Evolutionary conservation across 2,329 filamentous ascomycete species (phyloP).

Genomic region (Rhinocladiella similis): DNA sequence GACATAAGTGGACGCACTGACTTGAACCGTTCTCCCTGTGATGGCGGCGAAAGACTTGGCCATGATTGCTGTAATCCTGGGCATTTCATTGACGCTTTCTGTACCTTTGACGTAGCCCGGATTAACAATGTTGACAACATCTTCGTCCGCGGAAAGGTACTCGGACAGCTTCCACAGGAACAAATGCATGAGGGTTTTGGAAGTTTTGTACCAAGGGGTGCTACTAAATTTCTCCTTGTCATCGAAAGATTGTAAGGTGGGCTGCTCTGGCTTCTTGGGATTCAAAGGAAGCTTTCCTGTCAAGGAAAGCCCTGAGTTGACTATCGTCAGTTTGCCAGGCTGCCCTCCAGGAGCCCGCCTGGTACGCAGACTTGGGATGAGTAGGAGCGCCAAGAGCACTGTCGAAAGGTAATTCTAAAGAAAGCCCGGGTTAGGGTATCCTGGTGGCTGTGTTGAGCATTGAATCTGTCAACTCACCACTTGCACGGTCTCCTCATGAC

Average conservation of each 20-base stretch:
- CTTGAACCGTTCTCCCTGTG: slow-evolving; percentile 35
- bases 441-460: too few relatives aligned
- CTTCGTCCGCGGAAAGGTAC: slow-evolving; percentile 40
- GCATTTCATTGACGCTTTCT: slow-evolving; percentile 37
- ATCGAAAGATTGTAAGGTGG: slow-evolving; percentile 33
- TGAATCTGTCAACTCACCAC: slow-evolving; percentile 16
- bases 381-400: slow-evolving; percentile 29
- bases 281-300: background rate
- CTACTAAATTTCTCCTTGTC: slow-evolving; percentile 27
- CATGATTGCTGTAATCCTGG: slow-evolving; percentile 11
- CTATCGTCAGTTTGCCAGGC: slow-evolving; percentile 18
- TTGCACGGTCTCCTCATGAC: slow-evolving; percentile 44
- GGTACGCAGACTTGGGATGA: slow-evolving; percentile 30
- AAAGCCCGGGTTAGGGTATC: too few relatives aligned
- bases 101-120: slow-evolving; percentile 49
- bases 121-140: slow-evolving; percentile 48
- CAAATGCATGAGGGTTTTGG: slow-evolving; percentile 38
- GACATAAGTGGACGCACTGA: slow-evolving; percentile 49
- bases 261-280: slow-evolving; percentile 9
- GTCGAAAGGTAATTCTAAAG: slow-evolving; percentile 28
- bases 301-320: slow-evolving; percentile 28
- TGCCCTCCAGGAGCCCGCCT: slow-evolving; percentile 10
- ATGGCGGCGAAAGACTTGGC: slow-evolving; percentile 29
- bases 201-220: slow-evolving; percentile 28
- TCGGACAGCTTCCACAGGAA: slow-evolving; percentile 40